Conservation (phyloP, 345 rosid species). For the Rubroshorea leprosula region DNA sequence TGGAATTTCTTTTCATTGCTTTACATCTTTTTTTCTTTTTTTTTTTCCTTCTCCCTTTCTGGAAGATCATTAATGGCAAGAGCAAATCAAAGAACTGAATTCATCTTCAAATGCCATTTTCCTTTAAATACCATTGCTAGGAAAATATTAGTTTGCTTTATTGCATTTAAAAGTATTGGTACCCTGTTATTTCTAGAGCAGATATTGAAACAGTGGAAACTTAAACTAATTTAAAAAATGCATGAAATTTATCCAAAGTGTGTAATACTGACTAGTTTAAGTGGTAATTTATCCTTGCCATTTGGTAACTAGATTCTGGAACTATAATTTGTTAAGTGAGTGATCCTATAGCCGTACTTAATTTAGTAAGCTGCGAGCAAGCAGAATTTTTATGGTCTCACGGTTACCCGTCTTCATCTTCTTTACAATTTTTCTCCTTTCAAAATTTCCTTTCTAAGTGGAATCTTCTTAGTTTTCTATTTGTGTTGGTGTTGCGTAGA, state of each 20-base stretch:
- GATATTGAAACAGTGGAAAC: not conserved
- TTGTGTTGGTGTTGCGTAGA: conserved; percentile 25
- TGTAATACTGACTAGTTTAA: not conserved
- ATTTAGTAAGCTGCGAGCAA: no score
- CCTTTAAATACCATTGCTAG: not conserved
- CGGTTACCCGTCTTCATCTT: not conserved
- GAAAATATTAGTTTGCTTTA: conserved; percentile 1
- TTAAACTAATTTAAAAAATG: no score
- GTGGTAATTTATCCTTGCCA: no score
- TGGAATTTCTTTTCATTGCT: not conserved
- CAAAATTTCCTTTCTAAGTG: not conserved
- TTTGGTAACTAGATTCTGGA: no score
- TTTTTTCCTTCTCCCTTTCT: not conserved
- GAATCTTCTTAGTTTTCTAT: no score
- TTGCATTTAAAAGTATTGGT: not conserved
- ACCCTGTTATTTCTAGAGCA: conserved; percentile 2
- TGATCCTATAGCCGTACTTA: no score
- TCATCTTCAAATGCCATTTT: not conserved
- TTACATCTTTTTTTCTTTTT: not conserved
- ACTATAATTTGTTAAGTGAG: not conserved
- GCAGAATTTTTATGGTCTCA: no score
- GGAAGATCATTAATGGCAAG: not conserved
- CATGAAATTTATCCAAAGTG: not conserved
- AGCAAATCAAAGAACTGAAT: not conserved
- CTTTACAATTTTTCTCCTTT: not conserved